These are phyloP conservation scores for Cryptococcus amylolentus DNA, from an alignment of 1,284 basidiomycete species.

Conservation along the genomic window DNA sequence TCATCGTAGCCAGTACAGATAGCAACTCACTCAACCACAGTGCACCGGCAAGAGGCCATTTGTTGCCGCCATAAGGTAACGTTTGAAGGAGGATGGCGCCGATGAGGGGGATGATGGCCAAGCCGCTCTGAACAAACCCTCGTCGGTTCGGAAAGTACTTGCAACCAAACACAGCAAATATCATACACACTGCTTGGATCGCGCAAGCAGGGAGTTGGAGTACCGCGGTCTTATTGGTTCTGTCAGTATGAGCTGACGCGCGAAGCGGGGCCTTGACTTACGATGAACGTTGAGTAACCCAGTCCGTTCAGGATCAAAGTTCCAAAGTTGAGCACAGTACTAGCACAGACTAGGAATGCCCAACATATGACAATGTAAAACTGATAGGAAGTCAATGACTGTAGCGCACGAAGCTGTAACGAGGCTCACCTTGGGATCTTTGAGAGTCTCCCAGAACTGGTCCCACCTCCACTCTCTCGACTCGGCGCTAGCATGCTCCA, in stretches of 20 bases:
- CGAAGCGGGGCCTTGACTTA: background rate
- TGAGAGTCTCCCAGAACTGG: slow-evolving; percentile 13
- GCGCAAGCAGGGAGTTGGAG: too few relatives aligned
- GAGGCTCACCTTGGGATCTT: slow-evolving; percentile 2
- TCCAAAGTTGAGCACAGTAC: slow-evolving; percentile 13
- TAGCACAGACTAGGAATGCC: slow-evolving; percentile 9
- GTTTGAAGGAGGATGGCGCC: slow-evolving; percentile 9
- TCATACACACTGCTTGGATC: too few relatives aligned
- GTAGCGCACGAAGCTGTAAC: too few relatives aligned
- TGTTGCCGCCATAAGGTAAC: slow-evolving; percentile 7
- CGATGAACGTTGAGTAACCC: slow-evolving; percentile 8
- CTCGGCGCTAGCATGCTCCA: slow-evolving; percentile 8
- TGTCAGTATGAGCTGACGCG: too few relatives aligned
- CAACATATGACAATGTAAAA: slow-evolving; percentile 11
- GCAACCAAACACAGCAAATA: too few relatives aligned
- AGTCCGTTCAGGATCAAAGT: slow-evolving; percentile 12
- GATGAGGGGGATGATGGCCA: background rate
- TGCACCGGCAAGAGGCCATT: slow-evolving; percentile 11
- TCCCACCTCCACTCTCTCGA: slow-evolving; percentile 6
- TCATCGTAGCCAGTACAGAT: background rate
- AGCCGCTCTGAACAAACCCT: too few relatives aligned
- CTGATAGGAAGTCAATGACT: background rate
- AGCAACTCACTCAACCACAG: slow-evolving; percentile 11
- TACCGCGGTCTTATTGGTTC: too few relatives aligned
- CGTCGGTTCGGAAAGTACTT: too few relatives aligned